Base-by-base conservation (phyloP, 2,329 filamentous ascomycete genomes). In the Tolypocladium inflatum region DNA sequence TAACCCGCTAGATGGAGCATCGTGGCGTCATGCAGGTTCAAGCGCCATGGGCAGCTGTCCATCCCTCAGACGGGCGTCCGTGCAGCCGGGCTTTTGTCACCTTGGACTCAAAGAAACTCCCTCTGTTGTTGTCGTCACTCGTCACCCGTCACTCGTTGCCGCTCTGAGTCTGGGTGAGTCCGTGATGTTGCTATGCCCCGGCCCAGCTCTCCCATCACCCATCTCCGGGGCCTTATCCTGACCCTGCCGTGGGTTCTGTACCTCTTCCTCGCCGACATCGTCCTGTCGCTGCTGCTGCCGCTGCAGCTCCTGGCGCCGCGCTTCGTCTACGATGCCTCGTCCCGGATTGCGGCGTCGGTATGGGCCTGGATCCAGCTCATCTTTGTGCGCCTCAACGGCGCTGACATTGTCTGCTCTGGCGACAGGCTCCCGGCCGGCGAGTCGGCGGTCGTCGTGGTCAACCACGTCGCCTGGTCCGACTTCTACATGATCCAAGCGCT, bases 401-500 rank as follows among this genome's bases (percentile, higher is more conserved):
- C 80, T 45, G 62, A 70, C 56, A 82, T 86, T 63, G 75, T 74
- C 42, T 70, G 79, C 37, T 81, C 81, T 9, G 82, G 82, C 19
- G 78, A 82, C 62, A 59, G 64, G 1, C 69, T 85, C 10, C 81
- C 80, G 1, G 57, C 59, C 13, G 74, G 74, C n/a, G 83, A 87
- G 69, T 83, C 79, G 33, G 83, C 82, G 57, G 78, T 87, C 56
- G 80, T 86, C 38, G 71, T 86, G 56, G 73, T 78, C 57, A 85
- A 86, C 66, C 83, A 86, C 69, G 78, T 84, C 43, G 76, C 75
- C 55, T 86, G 83, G 83, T 74, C 77, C 58, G 83, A 86, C 68
- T 85, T 87, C 66, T 87, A 85, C 72, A 78, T 85, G 74, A 81
- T 86, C 61, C 82, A 87, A 69, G 77, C 78, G 42, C 69, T 85